A percentile compares a stretch with the other conserved stretches of the same genome.
These are phyloP conservation scores for Cystofilobasidium macerans DNA, from an alignment of 768 basidiomycete species.

Conservation along the genomic window DNA sequence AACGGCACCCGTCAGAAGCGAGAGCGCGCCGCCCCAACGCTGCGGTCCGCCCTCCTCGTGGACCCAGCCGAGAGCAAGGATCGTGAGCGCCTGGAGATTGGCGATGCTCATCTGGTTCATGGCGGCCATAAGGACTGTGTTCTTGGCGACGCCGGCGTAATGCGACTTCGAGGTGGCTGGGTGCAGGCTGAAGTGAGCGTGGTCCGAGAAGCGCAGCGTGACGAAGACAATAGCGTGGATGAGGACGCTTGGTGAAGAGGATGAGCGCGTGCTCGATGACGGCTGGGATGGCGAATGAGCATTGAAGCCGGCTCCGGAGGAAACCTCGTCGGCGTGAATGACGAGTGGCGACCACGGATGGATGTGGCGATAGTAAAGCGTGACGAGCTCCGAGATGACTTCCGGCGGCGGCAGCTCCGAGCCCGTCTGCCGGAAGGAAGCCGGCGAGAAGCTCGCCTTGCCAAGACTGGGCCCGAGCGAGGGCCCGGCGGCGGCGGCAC, in stretches of 20 bases:
- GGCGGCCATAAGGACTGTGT: conserved; percentile 36
- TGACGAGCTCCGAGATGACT: conserved; percentile 17
- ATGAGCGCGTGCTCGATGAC: conserved; percentile 4
- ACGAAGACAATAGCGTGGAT: conserved; percentile 16
- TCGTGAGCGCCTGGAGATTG: conserved; percentile 36
- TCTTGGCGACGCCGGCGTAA: conserved; percentile 33
- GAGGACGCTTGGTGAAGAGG: conserved; percentile 9
- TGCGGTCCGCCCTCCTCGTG: conserved; percentile 37
- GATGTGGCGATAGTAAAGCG: conserved; percentile 18
- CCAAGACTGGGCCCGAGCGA: neutral
- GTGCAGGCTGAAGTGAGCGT: conserved; percentile 6
- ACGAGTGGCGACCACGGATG: conserved; percentile 17
- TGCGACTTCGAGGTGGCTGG: conserved; percentile 24
- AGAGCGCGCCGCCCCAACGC: conserved; percentile 36
- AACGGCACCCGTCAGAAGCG: conserved; percentile 36
- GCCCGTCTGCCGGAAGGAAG: neutral
- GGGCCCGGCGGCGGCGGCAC: neutral
- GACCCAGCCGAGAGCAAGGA: conserved; percentile 38
- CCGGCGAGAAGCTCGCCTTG: neutral
- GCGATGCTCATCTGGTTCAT: conserved; percentile 36
- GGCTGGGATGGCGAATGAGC: conserved; percentile 1
- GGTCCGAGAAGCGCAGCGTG: conserved; percentile 17
- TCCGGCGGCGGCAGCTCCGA: conserved; percentile 15
- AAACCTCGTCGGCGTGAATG: neutral
- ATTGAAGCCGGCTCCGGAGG: neutral